Conservation (phyloP, 495 filamentous ascomycete species). For the Daldinia decipiens region DNA sequence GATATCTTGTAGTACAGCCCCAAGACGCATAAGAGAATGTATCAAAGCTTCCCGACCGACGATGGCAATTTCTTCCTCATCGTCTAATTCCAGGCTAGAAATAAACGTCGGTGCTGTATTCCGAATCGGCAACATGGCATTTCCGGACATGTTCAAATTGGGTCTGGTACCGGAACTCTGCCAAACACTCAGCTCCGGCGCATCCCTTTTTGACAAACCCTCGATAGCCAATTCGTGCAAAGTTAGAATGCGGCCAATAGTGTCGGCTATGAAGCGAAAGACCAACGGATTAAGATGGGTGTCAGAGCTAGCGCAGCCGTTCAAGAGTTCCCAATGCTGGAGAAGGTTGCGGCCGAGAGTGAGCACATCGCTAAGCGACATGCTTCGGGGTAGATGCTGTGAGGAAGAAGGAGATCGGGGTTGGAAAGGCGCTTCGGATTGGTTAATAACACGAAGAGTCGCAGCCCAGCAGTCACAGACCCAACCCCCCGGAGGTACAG, state of each 20-base stretch:
- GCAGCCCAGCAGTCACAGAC: constrained; percentile 16
- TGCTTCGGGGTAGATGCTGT: not conserved
- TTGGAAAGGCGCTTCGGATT: constrained; percentile 10
- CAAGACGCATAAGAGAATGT: not conserved
- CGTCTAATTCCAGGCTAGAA: not conserved
- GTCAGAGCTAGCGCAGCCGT: constrained; percentile 19
- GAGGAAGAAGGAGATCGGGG: not conserved
- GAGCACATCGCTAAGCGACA: constrained; percentile 11
- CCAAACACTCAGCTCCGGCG: not conserved
- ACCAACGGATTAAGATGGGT: constrained; percentile 1
- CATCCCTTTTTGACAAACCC: not conserved
- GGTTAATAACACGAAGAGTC: constrained; percentile 7
- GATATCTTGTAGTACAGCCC: not conserved
- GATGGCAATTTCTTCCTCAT: not conserved
- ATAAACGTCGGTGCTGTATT: not conserved
- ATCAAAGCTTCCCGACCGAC: not conserved
- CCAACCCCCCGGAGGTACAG: constrained; percentile 4
- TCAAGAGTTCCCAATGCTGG: constrained; percentile 26
- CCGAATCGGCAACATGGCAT: not conserved
- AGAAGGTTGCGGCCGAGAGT: constrained; percentile 17
- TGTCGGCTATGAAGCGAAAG: not conserved
- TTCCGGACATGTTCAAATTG: not conserved
- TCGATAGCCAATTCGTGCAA: not conserved
- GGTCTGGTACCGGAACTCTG: not conserved
- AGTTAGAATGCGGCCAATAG: not conserved